phyloP scores from a whole-genome alignment of 192 early-diverging fungal species.

The Mortierella hygrophila region DNA sequence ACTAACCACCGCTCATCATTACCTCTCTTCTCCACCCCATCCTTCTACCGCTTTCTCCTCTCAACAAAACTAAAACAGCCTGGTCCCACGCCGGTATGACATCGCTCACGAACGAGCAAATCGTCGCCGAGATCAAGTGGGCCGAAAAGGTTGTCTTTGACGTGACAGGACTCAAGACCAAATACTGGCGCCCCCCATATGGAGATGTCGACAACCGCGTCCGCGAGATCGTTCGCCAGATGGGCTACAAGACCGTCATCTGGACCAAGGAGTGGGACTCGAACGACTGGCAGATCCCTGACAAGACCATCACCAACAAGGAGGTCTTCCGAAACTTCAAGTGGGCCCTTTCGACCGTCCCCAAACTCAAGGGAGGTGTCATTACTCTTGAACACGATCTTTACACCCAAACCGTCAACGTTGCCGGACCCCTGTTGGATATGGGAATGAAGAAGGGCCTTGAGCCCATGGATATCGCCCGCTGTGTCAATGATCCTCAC shows the following conservation, averaged over 20 bases:
- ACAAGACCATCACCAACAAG: constrained; percentile 46
- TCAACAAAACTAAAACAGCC: constrained; percentile 25
- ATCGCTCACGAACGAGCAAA: constrained; percentile 64
- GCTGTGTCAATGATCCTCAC: constrained; percentile 37
- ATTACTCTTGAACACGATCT: constrained; percentile 70
- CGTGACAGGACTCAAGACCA: constrained; percentile 60
- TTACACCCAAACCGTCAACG: constrained; percentile 57
- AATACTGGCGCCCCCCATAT: constrained; percentile 70
- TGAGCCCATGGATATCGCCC: constrained; percentile 53
- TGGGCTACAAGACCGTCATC: constrained; percentile 67
- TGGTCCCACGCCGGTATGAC: constrained; percentile 68
- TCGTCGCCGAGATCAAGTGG: constrained; percentile 68
- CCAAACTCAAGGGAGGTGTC: constrained; percentile 61
- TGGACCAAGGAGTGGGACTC: constrained; percentile 67
- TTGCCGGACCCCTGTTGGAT: constrained; percentile 56
- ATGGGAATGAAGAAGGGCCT: constrained; percentile 52
- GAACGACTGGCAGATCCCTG: constrained; percentile 64
- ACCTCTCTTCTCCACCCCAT: neutral
- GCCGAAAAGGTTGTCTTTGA: constrained; percentile 59
- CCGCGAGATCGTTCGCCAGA: constrained; percentile 61
- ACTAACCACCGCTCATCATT: neutral
- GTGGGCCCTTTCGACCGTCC: constrained; percentile 57
- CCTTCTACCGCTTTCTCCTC: too few relatives aligned
- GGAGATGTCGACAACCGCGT: constrained; percentile 79
- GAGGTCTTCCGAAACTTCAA: constrained; percentile 51